Percentiles rank a stretch among this genome's conserved stretches.
phyloP scores from a whole-genome alignment of 23 red algal genomes.

The Agarophyton chilense region DNA sequence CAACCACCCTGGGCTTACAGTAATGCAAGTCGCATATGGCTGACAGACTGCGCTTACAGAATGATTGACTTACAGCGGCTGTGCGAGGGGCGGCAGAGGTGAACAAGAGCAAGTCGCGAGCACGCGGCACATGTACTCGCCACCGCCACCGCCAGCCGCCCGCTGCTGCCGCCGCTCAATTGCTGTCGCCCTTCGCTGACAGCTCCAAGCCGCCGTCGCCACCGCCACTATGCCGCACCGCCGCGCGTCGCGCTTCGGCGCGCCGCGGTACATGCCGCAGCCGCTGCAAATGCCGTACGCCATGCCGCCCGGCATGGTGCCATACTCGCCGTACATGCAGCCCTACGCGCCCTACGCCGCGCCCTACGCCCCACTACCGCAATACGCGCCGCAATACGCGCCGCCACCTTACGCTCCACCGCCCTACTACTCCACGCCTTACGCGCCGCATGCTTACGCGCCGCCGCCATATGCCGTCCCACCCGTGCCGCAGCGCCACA shows the following conservation, averaged over 20 bases:
- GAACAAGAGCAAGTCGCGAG: no score
- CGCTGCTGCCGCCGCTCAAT: background rate
- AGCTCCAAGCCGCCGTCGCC: background rate
- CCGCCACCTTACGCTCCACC: background rate
- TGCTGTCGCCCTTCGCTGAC: no score
- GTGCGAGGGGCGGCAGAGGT: no score
- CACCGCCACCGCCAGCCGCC: background rate
- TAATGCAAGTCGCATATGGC: no score
- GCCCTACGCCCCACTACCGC: background rate
- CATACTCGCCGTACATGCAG: background rate
- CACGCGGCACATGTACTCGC: no score
- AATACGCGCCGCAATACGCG: background rate
- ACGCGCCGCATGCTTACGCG: background rate
- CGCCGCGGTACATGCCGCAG: background rate
- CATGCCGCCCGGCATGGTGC: background rate
- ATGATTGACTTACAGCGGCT: no score
- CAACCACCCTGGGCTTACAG: no score
- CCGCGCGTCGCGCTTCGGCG: conserved; percentile 5
- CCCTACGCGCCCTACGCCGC: background rate
- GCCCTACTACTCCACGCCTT: background rate
- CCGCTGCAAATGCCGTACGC: no score
- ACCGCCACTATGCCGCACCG: background rate
- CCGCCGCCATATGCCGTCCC: background rate
- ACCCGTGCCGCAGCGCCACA: background rate
- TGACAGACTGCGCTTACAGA: no score